Evolutionary conservation across 1,284 basidiomycete species (phyloP).

Genomic region (Ceraceosorus guamensis): DNA sequence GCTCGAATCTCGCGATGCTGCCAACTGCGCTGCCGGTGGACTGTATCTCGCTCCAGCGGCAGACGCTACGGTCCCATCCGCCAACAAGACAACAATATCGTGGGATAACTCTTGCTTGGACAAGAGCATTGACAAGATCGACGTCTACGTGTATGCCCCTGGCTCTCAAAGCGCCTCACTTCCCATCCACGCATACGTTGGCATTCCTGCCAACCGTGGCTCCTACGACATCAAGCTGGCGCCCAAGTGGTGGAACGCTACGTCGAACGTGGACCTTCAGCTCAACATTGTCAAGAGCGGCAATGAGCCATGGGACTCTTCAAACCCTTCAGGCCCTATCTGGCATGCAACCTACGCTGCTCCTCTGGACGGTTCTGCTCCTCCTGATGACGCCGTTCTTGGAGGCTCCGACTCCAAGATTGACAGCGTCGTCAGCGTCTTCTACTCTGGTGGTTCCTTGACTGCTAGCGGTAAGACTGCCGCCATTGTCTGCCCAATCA

Average conservation of each 20-base stretch:
- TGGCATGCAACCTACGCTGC: constrained; percentile 37
- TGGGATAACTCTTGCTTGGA: constrained; percentile 36
- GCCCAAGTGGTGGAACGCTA: constrained; percentile 39
- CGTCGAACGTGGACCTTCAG: constrained; percentile 23
- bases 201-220: constrained; percentile 23
- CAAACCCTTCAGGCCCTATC: constrained; percentile 38
- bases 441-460: constrained; percentile 29
- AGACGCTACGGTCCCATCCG: constrained; percentile 18
- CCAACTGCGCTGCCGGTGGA: constrained; percentile 27
- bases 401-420: constrained; percentile 10
- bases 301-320: constrained; percentile 45
- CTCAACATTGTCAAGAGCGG: constrained; percentile 45
- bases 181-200: constrained; percentile 39
- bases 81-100: constrained; percentile 23
- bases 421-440: constrained; percentile 30
- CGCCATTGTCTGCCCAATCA: constrained; percentile 40
- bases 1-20: background rate
- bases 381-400: constrained; percentile 22
- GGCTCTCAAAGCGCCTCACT: constrained; percentile 18
- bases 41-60: constrained; percentile 27
- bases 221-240: constrained; percentile 29
- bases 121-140: constrained; percentile 25
- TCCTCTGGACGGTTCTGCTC: constrained; percentile 22
- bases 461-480: constrained; percentile 38
- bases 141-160: constrained; percentile 45